Percentiles rank a stretch among this genome's conserved stretches.
phyloP scores from a whole-genome alignment of 139 green algal species.

The Haematococcus lacustris region DNA sequence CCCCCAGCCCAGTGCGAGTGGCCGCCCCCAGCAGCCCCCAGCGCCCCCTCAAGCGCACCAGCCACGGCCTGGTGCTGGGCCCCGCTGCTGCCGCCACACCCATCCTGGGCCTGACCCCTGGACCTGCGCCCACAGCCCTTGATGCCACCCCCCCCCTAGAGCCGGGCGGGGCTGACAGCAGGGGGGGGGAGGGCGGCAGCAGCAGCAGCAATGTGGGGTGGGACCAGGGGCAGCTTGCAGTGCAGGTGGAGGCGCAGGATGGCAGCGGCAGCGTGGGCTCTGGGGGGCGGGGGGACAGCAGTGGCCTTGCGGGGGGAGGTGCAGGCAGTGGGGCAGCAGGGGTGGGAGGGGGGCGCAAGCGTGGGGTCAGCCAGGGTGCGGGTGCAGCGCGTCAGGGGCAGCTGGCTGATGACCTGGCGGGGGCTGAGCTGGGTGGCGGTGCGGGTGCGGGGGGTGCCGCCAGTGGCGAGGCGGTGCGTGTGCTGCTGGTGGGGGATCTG shows the following conservation, averaged over 20 bases:
- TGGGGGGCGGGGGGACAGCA: neutral
- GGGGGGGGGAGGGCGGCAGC: too few species aligned
- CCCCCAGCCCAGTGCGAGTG: neutral
- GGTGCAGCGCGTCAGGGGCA: neutral
- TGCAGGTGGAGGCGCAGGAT: too few species aligned
- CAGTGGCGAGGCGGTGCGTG: too few species aligned
- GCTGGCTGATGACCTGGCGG: neutral
- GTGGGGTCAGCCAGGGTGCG: too few species aligned
- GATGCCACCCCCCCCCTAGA: neutral
- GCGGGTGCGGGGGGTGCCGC: neutral
- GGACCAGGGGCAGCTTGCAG: too few species aligned
- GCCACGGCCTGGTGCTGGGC: neutral
- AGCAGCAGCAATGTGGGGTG: too few species aligned
- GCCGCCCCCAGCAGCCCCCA: neutral
- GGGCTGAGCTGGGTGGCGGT: neutral
- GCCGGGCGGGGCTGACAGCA: too few species aligned
- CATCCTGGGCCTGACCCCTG: neutral
- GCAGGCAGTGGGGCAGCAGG: neutral
- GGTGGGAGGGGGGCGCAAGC: neutral
- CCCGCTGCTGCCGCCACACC: neutral
- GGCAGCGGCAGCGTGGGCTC: too few species aligned
- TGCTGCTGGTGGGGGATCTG: conserved; percentile 29
- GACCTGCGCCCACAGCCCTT: neutral
- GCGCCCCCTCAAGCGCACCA: neutral
- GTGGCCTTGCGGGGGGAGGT: neutral